These are phyloP conservation scores for Calonectria honghensis DNA, from an alignment of 2,329 filamentous ascomycete species.

Conservation along the genomic window DNA sequence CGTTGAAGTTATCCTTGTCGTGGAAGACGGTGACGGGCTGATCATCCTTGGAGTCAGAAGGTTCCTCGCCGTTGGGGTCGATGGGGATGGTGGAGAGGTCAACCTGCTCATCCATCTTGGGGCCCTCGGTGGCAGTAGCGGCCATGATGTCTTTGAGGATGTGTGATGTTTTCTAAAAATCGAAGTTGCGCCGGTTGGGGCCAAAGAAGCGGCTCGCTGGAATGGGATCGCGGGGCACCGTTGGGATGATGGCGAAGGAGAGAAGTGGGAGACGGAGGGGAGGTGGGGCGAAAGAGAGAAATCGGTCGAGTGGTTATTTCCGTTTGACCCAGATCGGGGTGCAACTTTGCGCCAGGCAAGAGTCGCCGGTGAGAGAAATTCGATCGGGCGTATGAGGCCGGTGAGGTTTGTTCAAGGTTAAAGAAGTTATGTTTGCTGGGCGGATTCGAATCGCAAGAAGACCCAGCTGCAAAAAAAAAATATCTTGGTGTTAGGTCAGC, in stretches of 20 bases:
- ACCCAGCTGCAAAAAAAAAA: conserved; percentile 53
- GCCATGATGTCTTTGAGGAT: conserved; percentile 59
- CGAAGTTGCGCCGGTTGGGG: conserved; percentile 38
- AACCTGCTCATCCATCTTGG: conserved; percentile 73
- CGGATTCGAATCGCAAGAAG: conserved; percentile 46
- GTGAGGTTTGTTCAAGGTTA: conserved; percentile 42
- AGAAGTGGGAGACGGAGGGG: conserved; percentile 49
- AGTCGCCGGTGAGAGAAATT: conserved; percentile 43
- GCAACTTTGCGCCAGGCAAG: conserved; percentile 65
- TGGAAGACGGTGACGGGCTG: conserved; percentile 96
- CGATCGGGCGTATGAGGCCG: conserved; percentile 40
- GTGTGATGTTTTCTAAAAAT: conserved; percentile 43
- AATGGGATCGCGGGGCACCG: conserved; percentile 56
- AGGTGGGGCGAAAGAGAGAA: conserved; percentile 47
- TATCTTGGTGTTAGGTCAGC: conserved; percentile 54
- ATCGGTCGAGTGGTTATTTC: conserved; percentile 56
- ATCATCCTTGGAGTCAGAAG: conserved; percentile 69
- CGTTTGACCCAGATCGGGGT: conserved; percentile 39
- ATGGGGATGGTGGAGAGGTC: conserved; percentile 82
- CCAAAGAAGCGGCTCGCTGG: conserved; percentile 39
- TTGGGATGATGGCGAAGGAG: conserved; percentile 48
- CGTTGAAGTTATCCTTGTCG: conserved; percentile 99
- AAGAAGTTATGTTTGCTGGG: conserved; percentile 18
- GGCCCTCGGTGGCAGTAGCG: conserved; percentile 57
- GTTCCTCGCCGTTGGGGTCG: conserved; percentile 75